A percentile compares a stretch with the other conserved stretches of the same genome.
Conservation (phyloP, 208 protist species). For the Tritrichomonas foetus region DNA sequence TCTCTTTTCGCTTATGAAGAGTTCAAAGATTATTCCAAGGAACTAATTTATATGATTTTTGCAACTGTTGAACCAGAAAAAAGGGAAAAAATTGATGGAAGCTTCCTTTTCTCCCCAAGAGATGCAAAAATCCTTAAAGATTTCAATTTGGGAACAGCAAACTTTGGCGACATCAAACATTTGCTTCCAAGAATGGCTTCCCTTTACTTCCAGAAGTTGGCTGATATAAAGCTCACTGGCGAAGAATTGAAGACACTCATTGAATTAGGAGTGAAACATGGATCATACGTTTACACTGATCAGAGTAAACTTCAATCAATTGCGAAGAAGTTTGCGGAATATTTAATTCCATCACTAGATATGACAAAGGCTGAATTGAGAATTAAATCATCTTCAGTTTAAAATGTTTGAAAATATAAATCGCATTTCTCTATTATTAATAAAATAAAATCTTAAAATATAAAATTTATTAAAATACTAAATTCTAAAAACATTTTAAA, state of each 20-base stretch:
- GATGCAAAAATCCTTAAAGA: neutral
- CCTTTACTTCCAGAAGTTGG: neutral
- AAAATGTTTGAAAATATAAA: no score
- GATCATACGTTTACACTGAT: no score
- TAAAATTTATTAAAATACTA: no score
- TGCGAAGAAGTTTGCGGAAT: no score
- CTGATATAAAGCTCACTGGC: slow-evolving; percentile 10
- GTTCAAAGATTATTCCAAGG: neutral
- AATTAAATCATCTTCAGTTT: no score
- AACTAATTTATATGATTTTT: neutral
- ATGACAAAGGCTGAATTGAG: no score
- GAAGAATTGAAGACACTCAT: neutral
- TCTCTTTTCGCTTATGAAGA: neutral
- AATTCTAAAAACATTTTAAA: no score
- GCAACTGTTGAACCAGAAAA: neutral
- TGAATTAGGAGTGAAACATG: neutral
- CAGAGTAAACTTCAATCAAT: no score
- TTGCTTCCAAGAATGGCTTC: neutral
- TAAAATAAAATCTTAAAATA: no score
- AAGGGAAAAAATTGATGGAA: neutral
- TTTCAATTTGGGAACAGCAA: neutral
- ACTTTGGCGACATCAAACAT: neutral
- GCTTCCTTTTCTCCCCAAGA: neutral
- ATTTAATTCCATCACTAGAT: no score
- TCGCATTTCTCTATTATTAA: no score